These are phyloP conservation scores for Globisporangium paroecandrum DNA, from an alignment of 352 stramenopile genomes.

Conservation along the genomic window DNA sequence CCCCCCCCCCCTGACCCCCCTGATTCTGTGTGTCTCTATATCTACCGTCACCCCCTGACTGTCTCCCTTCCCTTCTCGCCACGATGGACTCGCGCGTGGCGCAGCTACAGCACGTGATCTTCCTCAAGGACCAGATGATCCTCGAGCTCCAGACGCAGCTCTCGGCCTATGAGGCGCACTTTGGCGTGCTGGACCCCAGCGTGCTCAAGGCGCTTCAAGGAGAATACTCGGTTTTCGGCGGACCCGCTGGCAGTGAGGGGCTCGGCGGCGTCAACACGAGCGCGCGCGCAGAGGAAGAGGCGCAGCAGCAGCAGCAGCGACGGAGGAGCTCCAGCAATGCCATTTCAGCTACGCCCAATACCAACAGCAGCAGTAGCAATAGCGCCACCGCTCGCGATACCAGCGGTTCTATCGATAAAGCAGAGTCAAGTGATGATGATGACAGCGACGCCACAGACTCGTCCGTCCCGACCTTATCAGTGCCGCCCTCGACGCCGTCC, in stretches of 20 bases:
- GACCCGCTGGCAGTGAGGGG: neutral
- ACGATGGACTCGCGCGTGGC: slow-evolving; percentile 49
- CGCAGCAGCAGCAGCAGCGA: slow-evolving; percentile 9
- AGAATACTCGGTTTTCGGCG: slow-evolving; percentile 13
- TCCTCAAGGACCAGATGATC: slow-evolving; percentile 86
- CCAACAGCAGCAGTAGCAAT: neutral
- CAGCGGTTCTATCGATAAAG: neutral
- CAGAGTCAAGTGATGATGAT: neutral
- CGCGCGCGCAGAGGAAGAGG: slow-evolving; percentile 13
- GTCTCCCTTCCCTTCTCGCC: neutral
- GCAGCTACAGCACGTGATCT: slow-evolving; percentile 78
- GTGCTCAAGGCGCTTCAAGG: slow-evolving; percentile 28
- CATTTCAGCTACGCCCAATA: neutral
- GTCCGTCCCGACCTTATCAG: neutral
- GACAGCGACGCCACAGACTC: neutral
- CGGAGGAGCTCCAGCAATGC: neutral
- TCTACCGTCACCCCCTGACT: neutral
- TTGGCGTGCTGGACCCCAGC: slow-evolving; percentile 40
- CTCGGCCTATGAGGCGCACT: slow-evolving; percentile 51
- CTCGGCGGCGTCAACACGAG: slow-evolving; percentile 21
- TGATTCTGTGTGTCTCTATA: neutral
- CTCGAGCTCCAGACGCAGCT: slow-evolving; percentile 69
- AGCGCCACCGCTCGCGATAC: neutral
- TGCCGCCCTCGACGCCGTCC: neutral
- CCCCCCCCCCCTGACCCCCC: neutral